These are phyloP conservation scores for Blastobotrys chiropterorum DNA, from an alignment of 805 yeast species.

Conservation along the genomic window DNA sequence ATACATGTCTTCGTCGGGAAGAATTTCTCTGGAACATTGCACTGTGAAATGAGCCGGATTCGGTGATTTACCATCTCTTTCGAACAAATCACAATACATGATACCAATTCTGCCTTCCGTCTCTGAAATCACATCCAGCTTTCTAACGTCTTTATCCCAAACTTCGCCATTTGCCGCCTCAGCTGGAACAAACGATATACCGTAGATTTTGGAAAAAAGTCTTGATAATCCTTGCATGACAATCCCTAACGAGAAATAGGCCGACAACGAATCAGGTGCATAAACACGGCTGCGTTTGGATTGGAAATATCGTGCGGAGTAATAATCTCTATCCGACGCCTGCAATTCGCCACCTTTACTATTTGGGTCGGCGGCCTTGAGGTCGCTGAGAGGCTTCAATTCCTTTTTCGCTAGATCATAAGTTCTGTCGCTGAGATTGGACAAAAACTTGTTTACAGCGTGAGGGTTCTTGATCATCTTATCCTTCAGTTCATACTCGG, in stretches of 20 bases:
- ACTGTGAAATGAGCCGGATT: constrained; percentile 95
- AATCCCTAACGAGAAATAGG: constrained; percentile 77
- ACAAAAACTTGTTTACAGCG: constrained; percentile 65
- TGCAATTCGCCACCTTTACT: constrained; percentile 41
- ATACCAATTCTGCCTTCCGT: constrained; percentile 63
- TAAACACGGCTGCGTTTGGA: constrained; percentile 27
- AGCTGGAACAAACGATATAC: constrained; percentile 66
- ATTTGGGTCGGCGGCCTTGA: constrained; percentile 32
- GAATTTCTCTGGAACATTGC: constrained; percentile 79
- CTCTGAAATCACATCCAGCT: constrained; percentile 67
- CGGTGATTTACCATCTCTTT: constrained; percentile 65
- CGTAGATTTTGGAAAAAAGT: constrained; percentile 65
- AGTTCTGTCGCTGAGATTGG: constrained; percentile 48
- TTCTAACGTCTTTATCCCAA: constrained; percentile 83
- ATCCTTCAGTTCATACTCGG: constrained; percentile 76
- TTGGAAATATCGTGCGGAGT: constrained; percentile 30
- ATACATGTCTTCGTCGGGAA: constrained; percentile 17
- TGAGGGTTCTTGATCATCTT: constrained; percentile 84
- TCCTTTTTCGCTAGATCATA: constrained; percentile 55
- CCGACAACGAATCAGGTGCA: constrained; percentile 41
- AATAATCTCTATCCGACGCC: constrained; percentile 92
- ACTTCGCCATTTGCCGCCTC: constrained; percentile 65
- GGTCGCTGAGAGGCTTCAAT: constrained; percentile 33
- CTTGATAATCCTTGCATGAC: constrained; percentile 77
- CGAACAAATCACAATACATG: constrained; percentile 82